Conservation (phyloP, 768 basidiomycete genomes). For the Butyriboletus loyo region DNA sequence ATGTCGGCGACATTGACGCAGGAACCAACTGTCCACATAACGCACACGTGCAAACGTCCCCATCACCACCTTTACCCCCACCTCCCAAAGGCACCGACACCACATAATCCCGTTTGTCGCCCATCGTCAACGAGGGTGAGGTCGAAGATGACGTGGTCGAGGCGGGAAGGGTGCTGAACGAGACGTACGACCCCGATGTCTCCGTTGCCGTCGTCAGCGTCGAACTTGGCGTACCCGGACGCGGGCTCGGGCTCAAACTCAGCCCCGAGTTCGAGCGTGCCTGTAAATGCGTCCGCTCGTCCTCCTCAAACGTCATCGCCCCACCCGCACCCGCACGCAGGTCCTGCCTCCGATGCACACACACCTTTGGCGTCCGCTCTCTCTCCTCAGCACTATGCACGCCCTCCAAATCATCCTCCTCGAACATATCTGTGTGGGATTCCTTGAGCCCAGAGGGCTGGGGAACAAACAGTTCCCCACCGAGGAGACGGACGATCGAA, state of each 20-base stretch:
- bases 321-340: slow-evolving; percentile 1
- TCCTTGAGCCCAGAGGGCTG: slow-evolving; percentile 23
- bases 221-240: slow-evolving; percentile 21
- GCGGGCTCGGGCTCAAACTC: background rate
- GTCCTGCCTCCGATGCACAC: slow-evolving; percentile 3
- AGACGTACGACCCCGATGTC: slow-evolving; percentile 19
- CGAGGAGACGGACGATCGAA: background rate
- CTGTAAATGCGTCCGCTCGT: background rate
- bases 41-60: slow-evolving; percentile 5
- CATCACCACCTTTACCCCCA: background rate
- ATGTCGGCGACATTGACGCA: background rate
- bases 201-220: slow-evolving; percentile 21
- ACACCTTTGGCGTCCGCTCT: background rate
- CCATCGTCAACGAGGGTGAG: slow-evolving; percentile 6
- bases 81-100: background rate
- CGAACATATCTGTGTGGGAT: slow-evolving; percentile 15
- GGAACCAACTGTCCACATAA: slow-evolving; percentile 19
- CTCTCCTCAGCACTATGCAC: background rate
- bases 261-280: background rate
- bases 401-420: slow-evolving; percentile 15
- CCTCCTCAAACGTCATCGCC: slow-evolving; percentile 3
- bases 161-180: slow-evolving; percentile 19
- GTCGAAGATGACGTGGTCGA: slow-evolving; percentile 16
- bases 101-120: background rate
- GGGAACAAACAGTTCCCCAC: slow-evolving; percentile 9